Conservation (phyloP, 768 basidiomycete genomes). For the Paxillus ammoniavirescens region DNA sequence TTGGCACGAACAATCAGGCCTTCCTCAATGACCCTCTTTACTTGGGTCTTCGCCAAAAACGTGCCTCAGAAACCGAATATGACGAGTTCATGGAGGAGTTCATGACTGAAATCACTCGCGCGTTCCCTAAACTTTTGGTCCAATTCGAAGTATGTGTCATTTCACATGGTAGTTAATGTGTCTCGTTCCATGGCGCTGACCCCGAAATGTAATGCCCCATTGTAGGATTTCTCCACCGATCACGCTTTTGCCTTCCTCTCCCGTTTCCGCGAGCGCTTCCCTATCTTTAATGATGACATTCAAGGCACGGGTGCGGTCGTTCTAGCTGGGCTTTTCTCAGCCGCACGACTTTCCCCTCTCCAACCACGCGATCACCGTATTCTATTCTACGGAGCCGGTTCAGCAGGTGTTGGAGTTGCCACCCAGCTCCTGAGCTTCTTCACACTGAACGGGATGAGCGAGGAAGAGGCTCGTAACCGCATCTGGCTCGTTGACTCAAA, state of each 20-base stretch:
- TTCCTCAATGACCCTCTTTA: slow-evolving; percentile 87
- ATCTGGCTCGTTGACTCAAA: slow-evolving; percentile 88
- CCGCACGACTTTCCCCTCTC: slow-evolving; percentile 69
- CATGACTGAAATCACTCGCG: slow-evolving; percentile 73
- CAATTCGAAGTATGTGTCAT: slow-evolving; percentile 68
- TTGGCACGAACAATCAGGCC: slow-evolving; percentile 83
- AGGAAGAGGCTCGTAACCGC: slow-evolving; percentile 70
- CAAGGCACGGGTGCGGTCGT: slow-evolving; percentile 92
- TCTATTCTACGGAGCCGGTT: slow-evolving; percentile 91
- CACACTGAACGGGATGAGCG: slow-evolving; percentile 71
- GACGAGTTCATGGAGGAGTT: slow-evolving; percentile 90
- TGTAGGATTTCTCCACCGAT: slow-evolving; percentile 86
- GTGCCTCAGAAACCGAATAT: slow-evolving; percentile 63
- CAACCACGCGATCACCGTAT: slow-evolving; percentile 76
- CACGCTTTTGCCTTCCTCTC: slow-evolving; percentile 87
- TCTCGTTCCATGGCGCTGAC: background rate
- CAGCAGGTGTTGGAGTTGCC: slow-evolving; percentile 90
- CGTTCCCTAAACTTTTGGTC: slow-evolving; percentile 79
- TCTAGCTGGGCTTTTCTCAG: slow-evolving; percentile 86
- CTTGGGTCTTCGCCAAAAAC: slow-evolving; percentile 75
- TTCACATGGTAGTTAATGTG: background rate
- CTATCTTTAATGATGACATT: slow-evolving; percentile 89
- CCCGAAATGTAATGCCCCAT: background rate
- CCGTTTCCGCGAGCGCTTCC: slow-evolving; percentile 70
- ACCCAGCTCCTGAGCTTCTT: slow-evolving; percentile 89